Evolutionary conservation across 1,139 yeast species (phyloP).

Genomic region (Geotrichum europaeum): DNA sequence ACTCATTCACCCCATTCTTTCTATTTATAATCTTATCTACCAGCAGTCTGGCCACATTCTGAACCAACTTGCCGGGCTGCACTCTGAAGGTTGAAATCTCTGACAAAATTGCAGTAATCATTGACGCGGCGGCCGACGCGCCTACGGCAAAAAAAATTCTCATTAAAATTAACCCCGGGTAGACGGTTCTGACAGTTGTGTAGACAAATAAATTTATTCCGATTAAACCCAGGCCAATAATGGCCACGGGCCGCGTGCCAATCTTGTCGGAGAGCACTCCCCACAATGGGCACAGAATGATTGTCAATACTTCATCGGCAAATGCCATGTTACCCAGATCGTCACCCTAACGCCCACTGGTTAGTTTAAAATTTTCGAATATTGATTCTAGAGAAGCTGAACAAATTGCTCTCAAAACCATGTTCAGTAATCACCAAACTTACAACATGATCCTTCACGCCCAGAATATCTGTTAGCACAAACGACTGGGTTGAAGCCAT

Average conservation of each 20-base stretch:
- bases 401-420: not conserved
- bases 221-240: constrained; percentile 44
- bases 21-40: not conserved
- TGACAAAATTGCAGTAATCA: constrained; percentile 48
- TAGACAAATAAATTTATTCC: constrained; percentile 47
- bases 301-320: constrained; percentile 54
- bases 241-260: constrained; percentile 52
- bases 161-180: constrained; percentile 47
- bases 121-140: constrained; percentile 43
- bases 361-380: not conserved
- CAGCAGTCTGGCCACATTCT: constrained; percentile 7
- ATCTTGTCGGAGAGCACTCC: constrained; percentile 60
- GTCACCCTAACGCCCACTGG: constrained; percentile 37
- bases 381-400: not conserved
- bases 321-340: constrained; percentile 58
- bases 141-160: constrained; percentile 59
- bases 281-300: constrained; percentile 53
- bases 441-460: constrained; percentile 40
- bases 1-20: not conserved
- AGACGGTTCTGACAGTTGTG: constrained; percentile 41
- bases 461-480: constrained; percentile 52
- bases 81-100: constrained; percentile 44
- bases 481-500: constrained; percentile 64
- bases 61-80: constrained; percentile 15
- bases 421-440: constrained; percentile 7